Conservation (phyloP, 202 grass and related monocot species). For the Panicum virgatum region DNA sequence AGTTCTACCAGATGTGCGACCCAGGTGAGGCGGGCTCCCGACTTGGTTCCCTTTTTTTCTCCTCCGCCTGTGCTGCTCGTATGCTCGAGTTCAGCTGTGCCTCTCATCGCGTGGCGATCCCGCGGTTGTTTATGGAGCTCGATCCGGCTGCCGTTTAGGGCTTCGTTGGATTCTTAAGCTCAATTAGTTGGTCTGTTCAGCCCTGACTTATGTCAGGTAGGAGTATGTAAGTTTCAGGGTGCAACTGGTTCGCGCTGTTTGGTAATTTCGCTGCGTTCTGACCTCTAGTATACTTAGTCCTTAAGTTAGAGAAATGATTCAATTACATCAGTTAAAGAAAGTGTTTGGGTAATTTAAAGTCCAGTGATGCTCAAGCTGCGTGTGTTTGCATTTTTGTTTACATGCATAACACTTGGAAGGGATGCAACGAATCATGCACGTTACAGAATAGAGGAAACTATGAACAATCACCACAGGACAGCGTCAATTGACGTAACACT, state of each 20-base stretch:
- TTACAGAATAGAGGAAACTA: background rate
- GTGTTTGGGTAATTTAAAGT: background rate
- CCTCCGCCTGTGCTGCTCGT: background rate
- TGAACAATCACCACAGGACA: background rate
- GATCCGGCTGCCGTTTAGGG: constrained; percentile 28
- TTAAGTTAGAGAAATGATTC: background rate
- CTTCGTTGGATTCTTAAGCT: constrained; percentile 1
- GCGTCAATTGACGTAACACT: background rate
- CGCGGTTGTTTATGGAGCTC: background rate
- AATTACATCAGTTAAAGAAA: background rate
- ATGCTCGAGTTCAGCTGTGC: background rate
- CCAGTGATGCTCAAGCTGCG: background rate
- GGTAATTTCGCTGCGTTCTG: background rate
- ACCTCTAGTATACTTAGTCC: no score
- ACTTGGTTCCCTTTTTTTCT: background rate
- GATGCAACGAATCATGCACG: background rate
- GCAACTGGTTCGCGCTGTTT: background rate
- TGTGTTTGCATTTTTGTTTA: background rate
- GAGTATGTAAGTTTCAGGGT: constrained; percentile 21
- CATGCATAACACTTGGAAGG: background rate
- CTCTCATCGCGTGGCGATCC: background rate
- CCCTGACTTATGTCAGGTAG: background rate
- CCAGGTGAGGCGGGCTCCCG: constrained; percentile 50
- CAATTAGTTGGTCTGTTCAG: background rate
- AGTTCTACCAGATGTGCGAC: constrained; percentile 70